phyloP scores from a whole-genome alignment of 257 asterid genomes.

The Ballota nigra region DNA sequence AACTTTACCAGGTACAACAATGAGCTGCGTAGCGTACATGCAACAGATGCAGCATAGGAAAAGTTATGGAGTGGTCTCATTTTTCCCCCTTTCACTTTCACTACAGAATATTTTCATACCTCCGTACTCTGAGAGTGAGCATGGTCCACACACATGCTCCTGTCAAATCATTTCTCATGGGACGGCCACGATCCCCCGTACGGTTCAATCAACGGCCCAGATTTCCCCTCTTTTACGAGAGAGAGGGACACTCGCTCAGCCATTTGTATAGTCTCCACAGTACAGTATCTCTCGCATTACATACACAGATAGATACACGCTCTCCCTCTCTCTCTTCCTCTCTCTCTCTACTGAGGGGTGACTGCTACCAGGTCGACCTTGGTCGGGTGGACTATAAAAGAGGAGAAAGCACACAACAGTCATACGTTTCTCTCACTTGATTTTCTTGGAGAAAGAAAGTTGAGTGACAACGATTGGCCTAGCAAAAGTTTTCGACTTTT shows the following conservation, averaged over 20 bases:
- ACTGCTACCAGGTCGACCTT: conserved; percentile 70
- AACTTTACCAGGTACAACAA: neutral
- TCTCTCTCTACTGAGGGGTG: conserved; percentile 17
- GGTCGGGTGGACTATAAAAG: conserved; percentile 48
- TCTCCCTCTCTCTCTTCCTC: neutral
- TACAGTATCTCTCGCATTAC: conserved; percentile 18
- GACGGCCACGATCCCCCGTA: conserved; percentile 56
- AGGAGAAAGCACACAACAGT: conserved; percentile 15
- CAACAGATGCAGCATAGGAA: neutral
- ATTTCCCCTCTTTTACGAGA: conserved; percentile 27
- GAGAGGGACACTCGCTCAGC: conserved; percentile 29
- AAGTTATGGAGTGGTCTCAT: neutral
- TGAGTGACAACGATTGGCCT: conserved; percentile 29
- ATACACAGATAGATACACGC: neutral
- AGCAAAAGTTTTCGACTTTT: conserved; percentile 19
- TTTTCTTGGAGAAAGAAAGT: conserved; percentile 13
- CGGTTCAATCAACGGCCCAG: conserved; percentile 38
- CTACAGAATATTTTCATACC: conserved; percentile 17
- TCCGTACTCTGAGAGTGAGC: conserved; percentile 88
- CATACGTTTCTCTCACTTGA: conserved; percentile 22
- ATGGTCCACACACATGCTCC: conserved; percentile 62
- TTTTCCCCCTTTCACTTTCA: no score
- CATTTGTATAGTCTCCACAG: conserved; percentile 30
- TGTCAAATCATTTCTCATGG: conserved; percentile 57
- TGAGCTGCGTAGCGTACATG: neutral